Percentiles rank a stretch among this genome's conserved stretches.
Conservation (phyloP, 306 rosid genomes). For the Lathyrus aphaca region DNA sequence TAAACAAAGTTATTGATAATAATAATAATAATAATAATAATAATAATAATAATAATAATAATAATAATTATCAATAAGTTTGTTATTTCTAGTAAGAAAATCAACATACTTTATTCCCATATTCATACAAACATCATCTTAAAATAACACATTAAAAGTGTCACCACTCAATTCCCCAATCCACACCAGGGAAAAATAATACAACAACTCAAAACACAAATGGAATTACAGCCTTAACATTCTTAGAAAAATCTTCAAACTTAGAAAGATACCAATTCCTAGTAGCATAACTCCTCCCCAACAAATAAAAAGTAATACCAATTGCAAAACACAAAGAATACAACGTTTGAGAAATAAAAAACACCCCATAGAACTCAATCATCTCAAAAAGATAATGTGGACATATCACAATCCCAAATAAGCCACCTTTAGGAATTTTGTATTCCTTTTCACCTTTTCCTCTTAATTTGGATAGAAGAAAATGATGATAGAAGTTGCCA, state of each 20-base stretch:
- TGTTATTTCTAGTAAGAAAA: too few species aligned
- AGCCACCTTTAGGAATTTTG: conserved; percentile 78
- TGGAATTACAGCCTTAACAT: conserved; percentile 73
- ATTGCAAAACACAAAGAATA: conserved; percentile 51
- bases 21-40: too few species aligned
- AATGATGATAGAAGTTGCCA: conserved; percentile 87
- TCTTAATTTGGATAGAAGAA: conserved; percentile 61
- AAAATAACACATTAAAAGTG: neutral
- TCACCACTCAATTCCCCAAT: neutral
- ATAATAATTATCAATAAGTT: too few species aligned
- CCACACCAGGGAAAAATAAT: neutral
- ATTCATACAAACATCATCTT: neutral
- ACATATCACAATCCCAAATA: conserved; percentile 70
- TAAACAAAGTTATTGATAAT: too few species aligned
- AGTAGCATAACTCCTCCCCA: conserved; percentile 79
- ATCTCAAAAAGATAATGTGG: conserved; percentile 87
- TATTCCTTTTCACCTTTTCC: conserved; percentile 63
- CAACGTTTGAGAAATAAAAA: conserved; percentile 65
- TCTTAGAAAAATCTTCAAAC: conserved; percentile 69
- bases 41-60: too few species aligned
- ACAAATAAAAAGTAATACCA: conserved; percentile 57
- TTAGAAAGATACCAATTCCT: conserved; percentile 75
- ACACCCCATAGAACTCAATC: conserved; percentile 55
- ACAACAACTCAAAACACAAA: conserved; percentile 47
- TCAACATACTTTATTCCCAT: too few species aligned